These are phyloP conservation scores for Hyphodiscus sp. DNA, from an alignment of 2,329 filamentous ascomycete species.

Conservation along the genomic window DNA sequence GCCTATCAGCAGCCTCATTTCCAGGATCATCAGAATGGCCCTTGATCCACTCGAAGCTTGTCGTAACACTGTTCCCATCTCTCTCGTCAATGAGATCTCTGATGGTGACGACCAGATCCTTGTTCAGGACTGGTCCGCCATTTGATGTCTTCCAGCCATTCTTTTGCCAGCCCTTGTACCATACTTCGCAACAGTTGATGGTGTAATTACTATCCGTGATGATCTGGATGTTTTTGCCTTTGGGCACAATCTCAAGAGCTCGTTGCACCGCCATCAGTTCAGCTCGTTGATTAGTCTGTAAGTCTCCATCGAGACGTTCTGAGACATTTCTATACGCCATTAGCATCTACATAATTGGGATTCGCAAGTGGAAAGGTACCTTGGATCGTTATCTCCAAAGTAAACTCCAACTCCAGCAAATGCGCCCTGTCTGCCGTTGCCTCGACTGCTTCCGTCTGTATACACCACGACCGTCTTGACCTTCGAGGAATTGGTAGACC, in stretches of 20 bases:
- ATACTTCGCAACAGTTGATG: conserved; percentile 81
- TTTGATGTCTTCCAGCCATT: conserved; percentile 71
- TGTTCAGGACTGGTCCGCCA: conserved; percentile 73
- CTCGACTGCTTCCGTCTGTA: conserved; percentile 56
- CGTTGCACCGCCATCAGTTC: conserved; percentile 84
- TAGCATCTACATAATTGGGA: background rate
- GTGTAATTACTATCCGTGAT: conserved; percentile 86
- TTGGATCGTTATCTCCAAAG: conserved; percentile 50
- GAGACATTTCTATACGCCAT: conserved; percentile 43
- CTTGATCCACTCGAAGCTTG: conserved; percentile 82
- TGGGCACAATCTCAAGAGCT: conserved; percentile 69
- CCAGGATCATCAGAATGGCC: conserved; percentile 69
- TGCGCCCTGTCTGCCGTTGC: conserved; percentile 51
- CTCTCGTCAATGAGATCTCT: conserved; percentile 65
- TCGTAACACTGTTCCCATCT: conserved; percentile 50
- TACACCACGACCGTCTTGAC: conserved; percentile 39
- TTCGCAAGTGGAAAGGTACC: conserved; percentile 33
- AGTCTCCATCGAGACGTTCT: conserved; percentile 24
- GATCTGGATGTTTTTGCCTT: conserved; percentile 65
- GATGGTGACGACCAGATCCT: conserved; percentile 72
- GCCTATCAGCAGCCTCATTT: conserved; percentile 71
- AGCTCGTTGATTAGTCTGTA: conserved; percentile 93
- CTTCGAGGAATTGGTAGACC: conserved; percentile 1
- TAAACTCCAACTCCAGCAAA: conserved; percentile 57
- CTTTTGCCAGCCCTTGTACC: conserved; percentile 70